Conservation (phyloP, 2,329 filamentous ascomycete species). For the Colletotrichum falcatum region DNA sequence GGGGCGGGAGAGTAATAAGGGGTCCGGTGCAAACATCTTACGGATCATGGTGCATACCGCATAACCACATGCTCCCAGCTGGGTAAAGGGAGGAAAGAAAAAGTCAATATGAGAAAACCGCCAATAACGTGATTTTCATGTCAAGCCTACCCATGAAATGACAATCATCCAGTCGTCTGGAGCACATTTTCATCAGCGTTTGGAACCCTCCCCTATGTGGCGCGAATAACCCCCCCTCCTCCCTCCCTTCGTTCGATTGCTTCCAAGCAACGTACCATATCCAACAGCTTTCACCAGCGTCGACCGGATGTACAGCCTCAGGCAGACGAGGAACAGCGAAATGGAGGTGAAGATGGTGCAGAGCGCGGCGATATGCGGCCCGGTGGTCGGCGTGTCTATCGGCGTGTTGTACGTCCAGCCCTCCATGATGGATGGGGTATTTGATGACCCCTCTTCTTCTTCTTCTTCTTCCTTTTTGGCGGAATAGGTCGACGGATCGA, state of each 20-base stretch:
- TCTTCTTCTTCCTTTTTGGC: too few species aligned
- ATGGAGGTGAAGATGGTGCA: conserved; percentile 47
- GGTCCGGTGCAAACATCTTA: conserved; percentile 42
- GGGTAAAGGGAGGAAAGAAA: not conserved
- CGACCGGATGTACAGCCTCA: conserved; percentile 51
- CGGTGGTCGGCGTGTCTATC: conserved; percentile 50
- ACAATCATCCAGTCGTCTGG: conserved; percentile 42
- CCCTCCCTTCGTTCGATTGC: too few species aligned
- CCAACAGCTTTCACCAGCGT: conserved; percentile 51
- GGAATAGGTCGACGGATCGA: too few species aligned
- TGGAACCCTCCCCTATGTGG: not conserved
- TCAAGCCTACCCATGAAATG: conserved; percentile 46
- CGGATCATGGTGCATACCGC: conserved; percentile 51
- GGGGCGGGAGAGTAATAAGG: not conserved
- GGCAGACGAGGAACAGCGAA: conserved; percentile 48
- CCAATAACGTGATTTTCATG: not conserved
- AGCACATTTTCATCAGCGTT: conserved; percentile 10
- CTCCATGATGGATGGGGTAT: conserved; percentile 43
- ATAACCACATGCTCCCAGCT: conserved; percentile 52
- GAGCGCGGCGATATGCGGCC: conserved; percentile 48
- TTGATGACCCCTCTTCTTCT: too few species aligned
- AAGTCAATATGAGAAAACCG: not conserved
- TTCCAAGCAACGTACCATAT: conserved; percentile 30
- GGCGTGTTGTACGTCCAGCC: conserved; percentile 53
- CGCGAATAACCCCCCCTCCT: not conserved